Percentiles rank a stretch among this genome's conserved stretches.
These are phyloP conservation scores for Fusarium sp. DNA, from an alignment of 2,329 filamentous ascomycete species.

Conservation along the genomic window DNA sequence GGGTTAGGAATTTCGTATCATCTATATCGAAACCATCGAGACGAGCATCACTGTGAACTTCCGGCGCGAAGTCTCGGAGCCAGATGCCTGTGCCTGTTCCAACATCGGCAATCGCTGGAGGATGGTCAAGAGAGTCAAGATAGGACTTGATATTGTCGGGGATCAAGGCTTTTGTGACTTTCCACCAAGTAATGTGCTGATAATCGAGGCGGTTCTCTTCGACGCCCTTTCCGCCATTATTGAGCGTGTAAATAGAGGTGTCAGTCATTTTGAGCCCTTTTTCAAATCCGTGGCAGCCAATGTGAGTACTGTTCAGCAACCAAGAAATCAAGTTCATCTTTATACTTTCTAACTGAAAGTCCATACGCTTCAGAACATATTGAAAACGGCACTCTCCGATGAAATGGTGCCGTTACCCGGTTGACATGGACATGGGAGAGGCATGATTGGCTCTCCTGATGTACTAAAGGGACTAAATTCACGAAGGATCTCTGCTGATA, in stretches of 20 bases:
- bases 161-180: slow-evolving; percentile 4
- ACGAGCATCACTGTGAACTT: background rate
- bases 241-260: slow-evolving; percentile 11
- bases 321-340: background rate
- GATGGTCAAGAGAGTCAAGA: background rate
- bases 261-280: background rate
- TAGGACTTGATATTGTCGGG: background rate
- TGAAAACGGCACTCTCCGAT: background rate
- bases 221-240: slow-evolving; percentile 12
- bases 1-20: background rate
- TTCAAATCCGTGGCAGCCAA: background rate
- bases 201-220: slow-evolving; percentile 16
- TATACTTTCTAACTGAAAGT: background rate
- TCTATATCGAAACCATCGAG: slow-evolving; percentile 20
- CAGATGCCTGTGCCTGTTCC: slow-evolving; percentile 12
- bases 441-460: background rate
- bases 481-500: background rate
- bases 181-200: slow-evolving; percentile 1
- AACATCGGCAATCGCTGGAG: slow-evolving; percentile 5
- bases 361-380: background rate
- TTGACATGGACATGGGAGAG: background rate
- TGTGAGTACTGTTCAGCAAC: too few species aligned
- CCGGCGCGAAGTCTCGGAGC: background rate
- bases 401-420: slow-evolving; percentile 7
- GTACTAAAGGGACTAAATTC: background rate